phyloP scores from a whole-genome alignment of 805 yeast species.

The Candida glaebosa region DNA sequence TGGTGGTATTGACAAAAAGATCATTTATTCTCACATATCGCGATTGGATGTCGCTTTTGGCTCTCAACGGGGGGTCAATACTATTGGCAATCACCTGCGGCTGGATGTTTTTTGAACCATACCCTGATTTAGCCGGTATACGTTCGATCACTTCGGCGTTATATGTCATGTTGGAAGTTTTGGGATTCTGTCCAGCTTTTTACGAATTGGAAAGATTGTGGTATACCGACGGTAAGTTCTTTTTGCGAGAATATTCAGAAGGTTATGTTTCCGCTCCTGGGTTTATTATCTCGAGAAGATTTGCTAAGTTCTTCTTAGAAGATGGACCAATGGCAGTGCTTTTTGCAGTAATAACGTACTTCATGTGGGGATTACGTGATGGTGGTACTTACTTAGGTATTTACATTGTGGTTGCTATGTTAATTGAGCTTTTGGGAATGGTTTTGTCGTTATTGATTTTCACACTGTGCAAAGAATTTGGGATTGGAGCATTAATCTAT shows the following conservation, averaged over 20 bases:
- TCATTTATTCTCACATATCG: slow-evolving; percentile 30
- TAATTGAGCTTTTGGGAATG: slow-evolving; percentile 56
- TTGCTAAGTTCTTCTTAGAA: slow-evolving; percentile 64
- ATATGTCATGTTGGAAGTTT: slow-evolving; percentile 36
- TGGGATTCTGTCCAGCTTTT: slow-evolving; percentile 39
- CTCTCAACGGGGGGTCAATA: slow-evolving; percentile 38
- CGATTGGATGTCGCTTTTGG: slow-evolving; percentile 30
- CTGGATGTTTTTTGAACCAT: slow-evolving; percentile 72
- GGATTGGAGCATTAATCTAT: slow-evolving; percentile 56
- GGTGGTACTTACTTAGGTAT: slow-evolving; percentile 51
- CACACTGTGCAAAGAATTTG: slow-evolving; percentile 56
- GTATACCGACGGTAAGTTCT: slow-evolving; percentile 33
- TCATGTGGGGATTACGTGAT: slow-evolving; percentile 68
- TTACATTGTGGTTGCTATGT: slow-evolving; percentile 54
- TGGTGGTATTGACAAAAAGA: slow-evolving; percentile 31
- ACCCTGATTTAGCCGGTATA: slow-evolving; percentile 58
- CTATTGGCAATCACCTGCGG: slow-evolving; percentile 62
- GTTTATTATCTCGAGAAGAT: slow-evolving; percentile 60
- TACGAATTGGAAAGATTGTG: slow-evolving; percentile 39
- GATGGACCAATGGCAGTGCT: slow-evolving; percentile 61
- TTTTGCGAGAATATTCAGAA: slow-evolving; percentile 63
- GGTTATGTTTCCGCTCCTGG: slow-evolving; percentile 64
- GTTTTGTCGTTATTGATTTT: slow-evolving; percentile 52
- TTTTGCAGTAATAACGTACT: slow-evolving; percentile 62
- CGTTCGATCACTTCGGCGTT: slow-evolving; percentile 47